Conservation (phyloP, 2,329 filamentous ascomycete genomes). For the Penicillium sp. region DNA sequence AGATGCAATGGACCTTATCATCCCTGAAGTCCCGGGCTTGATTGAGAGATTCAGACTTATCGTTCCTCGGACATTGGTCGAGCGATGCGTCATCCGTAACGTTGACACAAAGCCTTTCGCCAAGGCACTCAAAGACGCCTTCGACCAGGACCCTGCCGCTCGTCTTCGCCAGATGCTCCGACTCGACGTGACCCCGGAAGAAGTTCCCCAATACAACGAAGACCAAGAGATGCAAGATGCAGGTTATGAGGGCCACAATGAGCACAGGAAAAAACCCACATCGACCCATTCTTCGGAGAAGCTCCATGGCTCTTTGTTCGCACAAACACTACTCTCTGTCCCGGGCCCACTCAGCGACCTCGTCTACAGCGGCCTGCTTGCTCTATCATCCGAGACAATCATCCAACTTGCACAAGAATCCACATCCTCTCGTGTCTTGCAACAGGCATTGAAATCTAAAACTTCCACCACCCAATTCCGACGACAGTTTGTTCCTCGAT, state of each 20-base stretch:
- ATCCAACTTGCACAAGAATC: conserved; percentile 66
- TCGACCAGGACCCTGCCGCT: conserved; percentile 51
- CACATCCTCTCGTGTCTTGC: conserved; percentile 62
- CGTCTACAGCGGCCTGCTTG: conserved; percentile 70
- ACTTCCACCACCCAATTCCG: conserved; percentile 58
- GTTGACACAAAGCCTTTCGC: conserved; percentile 60
- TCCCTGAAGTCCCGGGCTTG: conserved; percentile 71
- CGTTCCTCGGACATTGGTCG: conserved; percentile 78
- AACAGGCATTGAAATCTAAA: conserved; percentile 60
- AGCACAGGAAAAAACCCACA: conserved; percentile 7
- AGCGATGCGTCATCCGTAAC: conserved; percentile 72
- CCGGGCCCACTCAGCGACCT: conserved; percentile 68
- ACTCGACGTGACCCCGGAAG: conserved; percentile 37
- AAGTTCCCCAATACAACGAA: conserved; percentile 18
- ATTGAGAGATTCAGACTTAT: conserved; percentile 74
- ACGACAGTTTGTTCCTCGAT: conserved; percentile 63
- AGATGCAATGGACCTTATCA: conserved; percentile 69
- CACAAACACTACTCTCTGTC: conserved; percentile 74
- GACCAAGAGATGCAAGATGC: conserved; percentile 50
- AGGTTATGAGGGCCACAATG: conserved; percentile 38
- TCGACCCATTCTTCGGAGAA: conserved; percentile 51
- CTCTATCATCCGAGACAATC: conserved; percentile 57
- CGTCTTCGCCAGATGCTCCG: conserved; percentile 63
- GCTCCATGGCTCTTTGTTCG: conserved; percentile 80
- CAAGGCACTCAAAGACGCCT: conserved; percentile 58